Base-by-base conservation (phyloP, 164 flowering plant species). In the Dillenia turbinata region DNA sequence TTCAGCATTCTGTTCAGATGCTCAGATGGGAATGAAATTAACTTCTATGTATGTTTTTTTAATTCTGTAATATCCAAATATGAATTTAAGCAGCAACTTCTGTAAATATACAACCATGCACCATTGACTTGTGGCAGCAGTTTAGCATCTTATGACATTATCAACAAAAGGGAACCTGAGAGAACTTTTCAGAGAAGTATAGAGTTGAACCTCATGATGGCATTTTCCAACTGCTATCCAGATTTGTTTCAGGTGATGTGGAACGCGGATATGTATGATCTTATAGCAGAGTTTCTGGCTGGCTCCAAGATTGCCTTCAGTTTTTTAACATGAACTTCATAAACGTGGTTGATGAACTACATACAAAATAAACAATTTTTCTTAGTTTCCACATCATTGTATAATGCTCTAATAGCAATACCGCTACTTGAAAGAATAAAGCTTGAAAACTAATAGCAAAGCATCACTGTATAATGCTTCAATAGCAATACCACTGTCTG, bases 171-270 rank as follows among this genome's bases (percentile, higher is more conserved):
- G n/a, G 12, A 17, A 49, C 48, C 22, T 44, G 9, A 3, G 12
- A 62, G 22, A 47, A 40, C 17, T 45, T 12, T 15, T n/a, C 9
- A 54, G 49, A 52, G 47, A 48, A 43, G 12, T 14, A 12, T 24
- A 22, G 1, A 12, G 17, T 56, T 78, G 50, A 44, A 88, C 97
- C 94, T 90, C 63, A 58, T 82, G 89, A 67, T 90, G 97, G 67
- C 76, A 79, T 52, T 57, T 71, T 65, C 73, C 74, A 10, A 72
- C 76, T 44, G 75, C 68, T 24, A 75, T 61, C 56, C 65, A 67
- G 12, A 56, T 64, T 68, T 61, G 71, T 60, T 68, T 73, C 12
- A 79, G 52, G 24, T 71, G 75, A 56, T 68, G 57, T 51, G 65
- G 54, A 60, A 69, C 74, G 64, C 70, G 65, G 83, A 78, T 12